phyloP scores from a whole-genome alignment of 192 early-diverging fungal species.

The Chytriomyces confervae region DNA sequence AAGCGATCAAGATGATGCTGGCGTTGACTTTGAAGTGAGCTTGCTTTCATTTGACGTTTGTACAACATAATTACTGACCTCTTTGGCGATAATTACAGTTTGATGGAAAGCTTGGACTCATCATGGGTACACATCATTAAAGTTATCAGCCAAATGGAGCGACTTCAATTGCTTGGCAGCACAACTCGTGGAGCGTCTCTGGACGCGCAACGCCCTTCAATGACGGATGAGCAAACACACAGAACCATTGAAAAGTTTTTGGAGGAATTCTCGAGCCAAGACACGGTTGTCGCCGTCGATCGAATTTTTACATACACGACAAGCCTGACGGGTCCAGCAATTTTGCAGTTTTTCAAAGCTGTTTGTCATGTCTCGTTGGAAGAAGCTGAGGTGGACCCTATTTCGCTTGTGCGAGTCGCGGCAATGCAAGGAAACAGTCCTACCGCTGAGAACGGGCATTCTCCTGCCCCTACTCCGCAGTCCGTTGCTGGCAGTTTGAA shows the following conservation, averaged over 20 bases:
- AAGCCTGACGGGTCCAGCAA: conserved; percentile 79
- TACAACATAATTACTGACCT: too few species aligned
- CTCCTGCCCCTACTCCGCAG: neutral
- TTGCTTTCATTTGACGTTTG: too few species aligned
- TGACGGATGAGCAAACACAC: conserved; percentile 2
- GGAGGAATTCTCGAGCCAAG: conserved; percentile 62
- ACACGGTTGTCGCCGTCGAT: conserved; percentile 80
- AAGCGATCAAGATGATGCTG: conserved; percentile 85
- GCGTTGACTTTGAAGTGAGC: conserved; percentile 65
- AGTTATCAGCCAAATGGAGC: conserved; percentile 85
- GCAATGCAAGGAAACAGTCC: conserved; percentile 13
- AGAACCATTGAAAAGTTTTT: conserved; percentile 53
- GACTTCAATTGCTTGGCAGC: conserved; percentile 77
- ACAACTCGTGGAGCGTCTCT: conserved; percentile 14
- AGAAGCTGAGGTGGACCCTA: conserved; percentile 73
- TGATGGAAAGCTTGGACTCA: conserved; percentile 59
- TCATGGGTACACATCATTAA: conserved; percentile 86
- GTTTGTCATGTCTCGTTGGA: conserved; percentile 86
- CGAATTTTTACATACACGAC: conserved; percentile 82
- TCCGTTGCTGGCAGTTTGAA: conserved; percentile 11
- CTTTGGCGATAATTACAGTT: neutral
- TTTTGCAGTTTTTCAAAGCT: conserved; percentile 87
- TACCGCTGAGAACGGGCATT: conserved; percentile 38
- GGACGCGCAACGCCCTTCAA: conserved; percentile 16
- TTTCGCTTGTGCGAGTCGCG: conserved; percentile 29